phyloP scores from a whole-genome alignment of 306 rosid genomes.

The Quercus agrifolia region DNA sequence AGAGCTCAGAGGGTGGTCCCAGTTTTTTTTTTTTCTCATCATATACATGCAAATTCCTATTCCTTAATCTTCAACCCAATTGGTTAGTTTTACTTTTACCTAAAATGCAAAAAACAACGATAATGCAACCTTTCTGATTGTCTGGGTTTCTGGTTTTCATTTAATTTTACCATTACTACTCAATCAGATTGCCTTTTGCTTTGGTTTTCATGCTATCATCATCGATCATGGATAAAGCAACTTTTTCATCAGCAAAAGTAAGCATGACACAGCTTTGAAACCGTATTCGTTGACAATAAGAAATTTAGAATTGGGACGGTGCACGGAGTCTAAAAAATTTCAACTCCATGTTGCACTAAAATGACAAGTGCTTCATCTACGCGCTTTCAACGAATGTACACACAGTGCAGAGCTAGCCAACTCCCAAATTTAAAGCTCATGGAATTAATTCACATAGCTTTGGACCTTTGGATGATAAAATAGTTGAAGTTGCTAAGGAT shows the following conservation, averaged over 20 bases:
- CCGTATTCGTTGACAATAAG: constrained; percentile 1
- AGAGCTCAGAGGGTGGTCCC: constrained; percentile 43
- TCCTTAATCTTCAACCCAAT: constrained; percentile 3
- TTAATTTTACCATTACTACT: constrained; percentile 17
- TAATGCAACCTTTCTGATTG: constrained; percentile 39
- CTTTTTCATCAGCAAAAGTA: constrained; percentile 13
- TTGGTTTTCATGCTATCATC: not conserved
- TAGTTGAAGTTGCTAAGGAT: not conserved
- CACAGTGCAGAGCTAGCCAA: constrained; percentile 28
- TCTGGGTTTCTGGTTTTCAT: constrained; percentile 27
- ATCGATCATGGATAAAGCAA: not conserved
- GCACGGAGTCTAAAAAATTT: not conserved
- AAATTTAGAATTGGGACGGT: not conserved
- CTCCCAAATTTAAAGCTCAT: constrained; percentile 12
- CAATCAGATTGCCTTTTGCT: not conserved
- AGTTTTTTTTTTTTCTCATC: not conserved
- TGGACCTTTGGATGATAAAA: not conserved
- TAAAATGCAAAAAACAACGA: constrained; percentile 24
- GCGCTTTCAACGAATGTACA: constrained; percentile 19
- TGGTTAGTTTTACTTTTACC: constrained; percentile 32
- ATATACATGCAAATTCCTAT: not conserved
- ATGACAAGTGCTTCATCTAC: not conserved
- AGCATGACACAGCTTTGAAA: constrained; percentile 2
- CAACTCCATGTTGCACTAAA: constrained; percentile 13
- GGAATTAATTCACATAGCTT: constrained; percentile 3